Base-by-base conservation (phyloP, 306 rosid species). In the Begonia fuchsioides region DNA sequence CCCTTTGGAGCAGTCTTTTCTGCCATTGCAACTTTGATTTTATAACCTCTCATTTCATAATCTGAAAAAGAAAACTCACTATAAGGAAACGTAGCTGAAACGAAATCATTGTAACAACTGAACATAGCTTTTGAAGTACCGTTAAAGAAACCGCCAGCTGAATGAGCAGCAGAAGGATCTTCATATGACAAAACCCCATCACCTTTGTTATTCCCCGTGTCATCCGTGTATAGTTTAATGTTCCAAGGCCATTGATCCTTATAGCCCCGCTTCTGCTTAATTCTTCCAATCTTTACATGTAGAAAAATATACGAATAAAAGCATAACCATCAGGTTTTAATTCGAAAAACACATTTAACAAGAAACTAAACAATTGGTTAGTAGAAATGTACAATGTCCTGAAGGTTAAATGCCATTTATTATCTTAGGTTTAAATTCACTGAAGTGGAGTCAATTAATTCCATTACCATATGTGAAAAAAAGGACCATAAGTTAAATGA, bases 181-280 rank as follows among this genome's bases (percentile, higher is more conserved):
- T 92, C 98, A 64, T 85, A 92, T 5, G 96, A 74, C 55, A 92
- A 83, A 66, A 78, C 70, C 11, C 87, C 98, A 58, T 92, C 98
- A 6, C 98, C 98, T 68, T 92, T 92, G 73, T 92, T 85, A 45
- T 82, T 82, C 39, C 98, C 98, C 43, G 50, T 69, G 40, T 92
- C 98, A 55, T 92, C 98, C 0, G 93, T 82, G 75, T 92, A 92
- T 52, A 92, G 79, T 69, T 82, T 92, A 52, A 92, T 79, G 59
- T 92, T 92, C 70, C 74, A 92, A 45, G 98, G 98, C 98, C 98
- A 92, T 65, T 92, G 98, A 68, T 92, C 98, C 68, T 85, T 92
- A 62, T 92, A 92, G 13, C 98, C 98, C 65, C 98, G 81, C 70
- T 92, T 92, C 67, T 92, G 98, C 65, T 92, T 92, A 68, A 92